Evolutionary conservation across 2,329 filamentous ascomycete genomes (phyloP), one percentile per base, ranked within the genome.

Genomic region (Alternaria angustiovoidea): DNA sequence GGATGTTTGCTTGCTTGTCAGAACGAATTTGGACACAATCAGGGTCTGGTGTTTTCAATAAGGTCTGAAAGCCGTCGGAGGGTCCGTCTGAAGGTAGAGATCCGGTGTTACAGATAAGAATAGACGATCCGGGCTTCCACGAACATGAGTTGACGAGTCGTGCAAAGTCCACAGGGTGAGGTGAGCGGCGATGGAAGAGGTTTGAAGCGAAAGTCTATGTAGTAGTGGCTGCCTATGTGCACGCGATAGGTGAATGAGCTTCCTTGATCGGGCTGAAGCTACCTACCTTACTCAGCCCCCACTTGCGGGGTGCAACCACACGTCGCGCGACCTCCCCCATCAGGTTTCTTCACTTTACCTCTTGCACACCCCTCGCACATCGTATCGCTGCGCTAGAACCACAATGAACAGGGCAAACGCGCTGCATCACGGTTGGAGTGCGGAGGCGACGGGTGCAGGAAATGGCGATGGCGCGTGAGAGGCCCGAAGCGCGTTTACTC

Each of bases 401-500:
- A 8, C 7, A 28, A 59, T 64, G 48, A 52, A 59, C 9, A 49
- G 32, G 18, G 36, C 36, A 7, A 28, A 39, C 34, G 38, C 28
- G n/a, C 22, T 55, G 26, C 59, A 67, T 48, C 42, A 55, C 18
- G 57, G 51, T 14, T 54, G 57, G 52, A 43, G 56, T 24, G 38
- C 48, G 18, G 52, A 61, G 16, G 47, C 14, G 20, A 58, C 51
- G 46, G 47, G 36, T 36, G 54, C 38, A 46, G 54, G 54, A 20
- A 57, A 58, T 24, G 60, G 61, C 42, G 64, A 65, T 20, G 58
- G 63, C 43, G 66, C 66, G 73, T 75, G 69, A 73, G 72, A 62
- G 34, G 38, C 55, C 71, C 63, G 44, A 63, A 60, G 43, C 65
- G 59, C 62, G 52, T 62, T 47, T 48, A 61, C 43, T 44, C 56